phyloP scores from a whole-genome alignment of 345 rosid genomes.

The Odontarrhena argentea region DNA sequence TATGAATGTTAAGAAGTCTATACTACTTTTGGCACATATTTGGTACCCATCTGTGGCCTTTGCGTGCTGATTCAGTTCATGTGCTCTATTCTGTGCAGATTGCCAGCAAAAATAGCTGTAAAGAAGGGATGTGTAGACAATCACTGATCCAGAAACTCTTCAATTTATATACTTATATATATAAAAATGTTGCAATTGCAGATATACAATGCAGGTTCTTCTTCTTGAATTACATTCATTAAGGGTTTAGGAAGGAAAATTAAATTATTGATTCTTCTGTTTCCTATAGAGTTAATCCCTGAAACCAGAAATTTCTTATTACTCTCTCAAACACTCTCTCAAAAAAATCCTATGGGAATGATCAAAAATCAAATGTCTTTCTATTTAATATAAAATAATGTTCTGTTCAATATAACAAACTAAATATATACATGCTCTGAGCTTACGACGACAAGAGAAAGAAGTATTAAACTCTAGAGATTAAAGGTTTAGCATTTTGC shows the following conservation, averaged over 20 bases:
- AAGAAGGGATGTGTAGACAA: conserved; percentile 38
- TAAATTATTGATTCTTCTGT: conserved; percentile 4
- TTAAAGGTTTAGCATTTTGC: neutral
- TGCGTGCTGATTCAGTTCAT: neutral
- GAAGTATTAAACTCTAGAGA: conserved; percentile 8
- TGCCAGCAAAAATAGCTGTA: conserved; percentile 29
- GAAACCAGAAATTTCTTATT: conserved; percentile 22
- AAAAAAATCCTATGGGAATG: conserved; percentile 43
- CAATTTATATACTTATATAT: conserved; percentile 27
- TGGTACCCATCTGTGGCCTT: neutral
- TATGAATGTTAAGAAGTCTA: no score
- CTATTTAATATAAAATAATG: neutral
- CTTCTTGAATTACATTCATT: conserved; percentile 36
- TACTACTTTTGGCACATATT: conserved; percentile 1
- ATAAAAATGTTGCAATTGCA: conserved; percentile 37
- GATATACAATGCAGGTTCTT: conserved; percentile 34
- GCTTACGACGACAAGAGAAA: neutral
- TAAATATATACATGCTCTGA: neutral
- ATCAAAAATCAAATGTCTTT: conserved; percentile 33
- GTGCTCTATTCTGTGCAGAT: conserved; percentile 33
- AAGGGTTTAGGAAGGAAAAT: conserved; percentile 28
- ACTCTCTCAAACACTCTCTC: conserved; percentile 28
- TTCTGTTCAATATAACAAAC: no score
- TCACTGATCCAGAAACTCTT: conserved; percentile 31
- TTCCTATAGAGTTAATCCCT: conserved; percentile 22